A percentile compares a stretch with the other conserved stretches of the same genome.
Evolutionary conservation across 75 land plant species (phyloP).

Genomic region (Chamaecyparis obtusa): DNA sequence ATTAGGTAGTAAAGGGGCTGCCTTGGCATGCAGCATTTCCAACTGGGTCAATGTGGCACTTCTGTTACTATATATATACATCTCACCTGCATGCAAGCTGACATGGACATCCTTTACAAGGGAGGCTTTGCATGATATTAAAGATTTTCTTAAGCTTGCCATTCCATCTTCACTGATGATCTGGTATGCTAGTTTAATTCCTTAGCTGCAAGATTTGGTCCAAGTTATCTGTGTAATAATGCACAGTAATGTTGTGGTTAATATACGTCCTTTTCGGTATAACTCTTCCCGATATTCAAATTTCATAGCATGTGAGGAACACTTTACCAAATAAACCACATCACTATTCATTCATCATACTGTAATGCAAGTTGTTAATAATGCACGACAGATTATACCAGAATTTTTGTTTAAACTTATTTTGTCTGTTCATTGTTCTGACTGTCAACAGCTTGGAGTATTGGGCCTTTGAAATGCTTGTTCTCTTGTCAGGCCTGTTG

Average conservation of each 20-base stretch:
- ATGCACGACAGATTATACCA: background rate
- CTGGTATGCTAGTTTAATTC: slow-evolving; percentile 39
- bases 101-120: slow-evolving; percentile 64
- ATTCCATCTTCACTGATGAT: slow-evolving; percentile 79
- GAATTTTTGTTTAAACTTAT: background rate
- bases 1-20: slow-evolving; percentile 80
- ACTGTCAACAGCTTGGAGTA: slow-evolving; percentile 57
- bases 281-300: background rate
- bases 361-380: background rate
- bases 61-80: slow-evolving; percentile 41
- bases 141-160: slow-evolving; percentile 57
- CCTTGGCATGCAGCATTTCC: slow-evolving; percentile 59
- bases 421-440: background rate
- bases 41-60: slow-evolving; percentile 64
- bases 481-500: slow-evolving; percentile 64
- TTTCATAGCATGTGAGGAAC: background rate
- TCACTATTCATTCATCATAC: background rate
- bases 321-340: background rate
- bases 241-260: background rate
- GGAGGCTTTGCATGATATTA: slow-evolving; percentile 55
- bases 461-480: slow-evolving; percentile 69
- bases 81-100: slow-evolving; percentile 49
- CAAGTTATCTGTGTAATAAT: background rate
- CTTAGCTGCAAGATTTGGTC: background rate
- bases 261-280: background rate